These are phyloP conservation scores for Persicaria tinctoria DNA, from an alignment of 148 eudicot genomes.

Conservation along the genomic window DNA sequence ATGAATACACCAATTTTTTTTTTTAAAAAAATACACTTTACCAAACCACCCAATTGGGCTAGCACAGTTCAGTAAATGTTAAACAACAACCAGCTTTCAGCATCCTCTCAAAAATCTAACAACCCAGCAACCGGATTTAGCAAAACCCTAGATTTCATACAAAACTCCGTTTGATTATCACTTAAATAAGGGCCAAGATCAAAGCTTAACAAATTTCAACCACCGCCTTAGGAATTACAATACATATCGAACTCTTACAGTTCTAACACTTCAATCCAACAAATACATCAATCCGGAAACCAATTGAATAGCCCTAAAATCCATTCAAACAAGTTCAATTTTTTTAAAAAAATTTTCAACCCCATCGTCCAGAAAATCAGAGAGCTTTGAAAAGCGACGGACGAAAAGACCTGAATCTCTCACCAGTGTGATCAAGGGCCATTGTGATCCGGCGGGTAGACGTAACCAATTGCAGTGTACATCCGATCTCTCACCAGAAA, in stretches of 20 bases:
- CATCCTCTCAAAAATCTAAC: not conserved
- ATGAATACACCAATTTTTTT: not conserved
- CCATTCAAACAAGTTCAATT: not conserved
- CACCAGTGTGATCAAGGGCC: slow-evolving; percentile 54
- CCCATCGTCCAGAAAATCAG: slow-evolving; percentile 1
- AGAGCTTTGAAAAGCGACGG: not conserved
- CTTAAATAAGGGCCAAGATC: not conserved
- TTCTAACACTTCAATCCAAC: not conserved
- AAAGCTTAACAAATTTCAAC: not conserved
- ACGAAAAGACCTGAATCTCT: slow-evolving; percentile 12
- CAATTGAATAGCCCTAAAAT: not conserved
- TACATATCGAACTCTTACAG: not conserved
- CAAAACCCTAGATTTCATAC: slow-evolving; percentile 2
- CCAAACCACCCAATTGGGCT: not conserved
- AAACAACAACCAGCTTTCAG: not conserved
- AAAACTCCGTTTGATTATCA: not conserved
- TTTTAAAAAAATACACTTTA: not conserved
- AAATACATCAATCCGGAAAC: not conserved
- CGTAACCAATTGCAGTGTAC: slow-evolving; percentile 46
- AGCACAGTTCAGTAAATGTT: too few relatives aligned
- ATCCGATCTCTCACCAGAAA: slow-evolving; percentile 51
- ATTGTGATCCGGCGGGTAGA: slow-evolving; percentile 44
- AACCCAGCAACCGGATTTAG: not conserved
- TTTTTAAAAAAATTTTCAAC: not conserved
- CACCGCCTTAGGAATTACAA: not conserved